Conservation (phyloP, 176 grass and related monocot species). For the Ananas comosus region DNA sequence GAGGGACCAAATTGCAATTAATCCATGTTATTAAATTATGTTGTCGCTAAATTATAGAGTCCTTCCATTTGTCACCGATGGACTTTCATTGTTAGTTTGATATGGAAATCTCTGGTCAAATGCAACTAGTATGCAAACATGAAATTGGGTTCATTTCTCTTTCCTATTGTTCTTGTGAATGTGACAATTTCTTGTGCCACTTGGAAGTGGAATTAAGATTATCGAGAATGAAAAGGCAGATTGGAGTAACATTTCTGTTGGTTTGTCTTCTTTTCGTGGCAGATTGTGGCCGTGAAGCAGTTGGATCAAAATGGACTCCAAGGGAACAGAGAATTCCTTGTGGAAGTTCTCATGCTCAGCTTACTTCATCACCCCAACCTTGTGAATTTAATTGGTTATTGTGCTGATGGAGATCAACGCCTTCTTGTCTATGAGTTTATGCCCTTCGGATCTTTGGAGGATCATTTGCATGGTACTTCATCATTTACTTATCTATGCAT, state of each 20-base stretch:
- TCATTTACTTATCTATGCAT: background rate
- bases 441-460: constrained; percentile 4
- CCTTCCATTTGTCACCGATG: too few relatives aligned
- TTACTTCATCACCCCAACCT: constrained; percentile 10
- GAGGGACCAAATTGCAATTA: too few relatives aligned
- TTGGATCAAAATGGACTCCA: constrained; percentile 8
- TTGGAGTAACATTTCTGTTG: background rate
- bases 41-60: too few relatives aligned
- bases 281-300: constrained; percentile 10
- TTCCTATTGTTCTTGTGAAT: too few relatives aligned
- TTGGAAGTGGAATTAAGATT: background rate
- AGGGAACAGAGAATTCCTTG: constrained; percentile 7
- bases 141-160: too few relatives aligned
- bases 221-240: background rate
- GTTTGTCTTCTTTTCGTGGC: background rate
- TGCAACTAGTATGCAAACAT: too few relatives aligned
- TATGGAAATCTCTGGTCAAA: too few relatives aligned
- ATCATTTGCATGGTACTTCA: constrained; percentile 4
- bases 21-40: too few relatives aligned
- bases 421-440: constrained; percentile 15
- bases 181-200: background rate
- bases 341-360: constrained; percentile 11
- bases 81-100: too few relatives aligned
- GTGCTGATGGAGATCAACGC: constrained; percentile 10
- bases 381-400: constrained; percentile 9